Conservation (phyloP, 2,329 filamentous ascomycete species). For the Endocalyx cinctus region DNA sequence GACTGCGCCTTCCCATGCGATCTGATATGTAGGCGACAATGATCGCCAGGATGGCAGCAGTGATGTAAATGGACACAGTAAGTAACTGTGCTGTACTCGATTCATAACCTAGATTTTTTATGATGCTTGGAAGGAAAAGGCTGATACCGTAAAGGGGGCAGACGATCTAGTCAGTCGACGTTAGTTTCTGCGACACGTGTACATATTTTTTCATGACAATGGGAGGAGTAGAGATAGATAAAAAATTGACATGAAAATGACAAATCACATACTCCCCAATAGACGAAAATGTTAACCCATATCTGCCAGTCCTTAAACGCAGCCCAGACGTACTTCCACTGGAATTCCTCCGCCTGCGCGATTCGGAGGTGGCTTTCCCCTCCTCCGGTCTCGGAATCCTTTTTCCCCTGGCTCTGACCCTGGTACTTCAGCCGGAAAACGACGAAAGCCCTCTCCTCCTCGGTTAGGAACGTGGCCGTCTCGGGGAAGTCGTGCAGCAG, state of each 20-base stretch:
- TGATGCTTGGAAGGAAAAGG: slow-evolving; percentile 60
- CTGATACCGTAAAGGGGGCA: slow-evolving; percentile 54
- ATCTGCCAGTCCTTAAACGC: slow-evolving; percentile 81
- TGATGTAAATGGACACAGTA: slow-evolving; percentile 56
- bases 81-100: slow-evolving; percentile 59
- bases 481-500: slow-evolving; percentile 78
- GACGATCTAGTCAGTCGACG: slow-evolving; percentile 33
- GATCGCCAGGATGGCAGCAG: slow-evolving; percentile 57
- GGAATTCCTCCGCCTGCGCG: slow-evolving; percentile 70
- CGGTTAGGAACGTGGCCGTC: slow-evolving; percentile 67
- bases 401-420: slow-evolving; percentile 45
- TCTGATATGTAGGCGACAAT: slow-evolving; percentile 52
- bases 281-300: slow-evolving; percentile 54
- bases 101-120: slow-evolving; percentile 53
- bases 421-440: slow-evolving; percentile 67
- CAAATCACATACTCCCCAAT: slow-evolving; percentile 54
- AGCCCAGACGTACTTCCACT: slow-evolving; percentile 68
- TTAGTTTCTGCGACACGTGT: slow-evolving; percentile 4
- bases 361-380: slow-evolving; percentile 24
- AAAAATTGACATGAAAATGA: not conserved
- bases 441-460: slow-evolving; percentile 67
- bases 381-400: too few species aligned
- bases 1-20: slow-evolving; percentile 45
- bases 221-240: not conserved
- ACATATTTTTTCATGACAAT: too few species aligned